A percentile compares a stretch with the other conserved stretches of the same genome.
Evolutionary conservation across 2,329 filamentous ascomycete genomes (phyloP).

Genomic region (Pseudocercospora eumusae): DNA sequence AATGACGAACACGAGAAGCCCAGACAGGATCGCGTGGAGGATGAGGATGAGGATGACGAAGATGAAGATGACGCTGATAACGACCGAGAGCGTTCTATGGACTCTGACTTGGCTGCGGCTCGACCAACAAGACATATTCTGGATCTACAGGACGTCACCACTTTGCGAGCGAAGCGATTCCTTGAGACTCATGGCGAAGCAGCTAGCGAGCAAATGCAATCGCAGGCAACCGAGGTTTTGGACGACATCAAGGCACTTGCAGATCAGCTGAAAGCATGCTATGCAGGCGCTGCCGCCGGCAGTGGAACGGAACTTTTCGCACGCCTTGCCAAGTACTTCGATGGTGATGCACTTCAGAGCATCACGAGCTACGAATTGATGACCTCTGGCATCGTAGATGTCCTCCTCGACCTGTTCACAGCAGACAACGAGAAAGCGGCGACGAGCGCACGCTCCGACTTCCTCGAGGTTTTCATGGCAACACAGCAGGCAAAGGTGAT

Average conservation of each 20-base stretch:
- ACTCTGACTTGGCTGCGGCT: slow-evolving; percentile 46
- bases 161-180: slow-evolving; percentile 76
- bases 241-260: slow-evolving; percentile 71
- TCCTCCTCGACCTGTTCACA: slow-evolving; percentile 79
- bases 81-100: slow-evolving; percentile 60
- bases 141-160: slow-evolving; percentile 71
- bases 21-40: slow-evolving; percentile 27
- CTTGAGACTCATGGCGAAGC: slow-evolving; percentile 79
- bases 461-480: slow-evolving; percentile 91
- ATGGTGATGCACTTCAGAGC: slow-evolving; percentile 83
- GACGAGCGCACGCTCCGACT: slow-evolving; percentile 71
- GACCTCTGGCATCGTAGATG: slow-evolving; percentile 83
- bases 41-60: slow-evolving; percentile 44
- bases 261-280: slow-evolving; percentile 69
- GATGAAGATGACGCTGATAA: slow-evolving; percentile 58
- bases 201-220: slow-evolving; percentile 71
- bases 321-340: slow-evolving; percentile 78
- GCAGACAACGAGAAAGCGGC: slow-evolving; percentile 61
- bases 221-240: slow-evolving; percentile 76
- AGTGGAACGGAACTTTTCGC: slow-evolving; percentile 60
- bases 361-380: slow-evolving; percentile 94
- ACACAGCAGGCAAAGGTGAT: slow-evolving; percentile 63
- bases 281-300: slow-evolving; percentile 43
- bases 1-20: slow-evolving; percentile 39
- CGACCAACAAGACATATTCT: slow-evolving; percentile 34